Percentiles rank a stretch among this genome's conserved stretches.
These are phyloP conservation scores for Botryobasidium botryosum DNA, from an alignment of 768 basidiomycete genomes.

Conservation along the genomic window DNA sequence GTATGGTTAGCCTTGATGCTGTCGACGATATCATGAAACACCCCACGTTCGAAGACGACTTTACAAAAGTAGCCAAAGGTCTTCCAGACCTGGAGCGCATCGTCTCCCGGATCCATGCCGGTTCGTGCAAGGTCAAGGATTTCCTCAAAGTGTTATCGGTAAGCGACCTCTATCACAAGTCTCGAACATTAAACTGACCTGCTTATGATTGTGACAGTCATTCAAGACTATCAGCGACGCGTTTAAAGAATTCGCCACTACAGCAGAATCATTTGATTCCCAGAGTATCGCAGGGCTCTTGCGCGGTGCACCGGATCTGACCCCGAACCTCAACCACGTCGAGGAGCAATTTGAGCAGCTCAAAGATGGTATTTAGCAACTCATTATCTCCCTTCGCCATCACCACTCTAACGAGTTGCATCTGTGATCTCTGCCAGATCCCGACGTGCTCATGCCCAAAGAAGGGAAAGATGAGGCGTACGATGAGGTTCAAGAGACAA, in stretches of 20 bases:
- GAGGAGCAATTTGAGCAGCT: conserved; percentile 49
- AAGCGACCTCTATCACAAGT: conserved; percentile 16
- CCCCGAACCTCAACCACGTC: conserved; percentile 52
- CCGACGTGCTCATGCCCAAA: conserved; percentile 57
- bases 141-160: conserved; percentile 74
- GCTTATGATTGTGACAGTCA: conserved; percentile 27
- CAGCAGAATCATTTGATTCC: conserved; percentile 59
- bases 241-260: conserved; percentile 40
- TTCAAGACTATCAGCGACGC: conserved; percentile 62
- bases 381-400: background rate
- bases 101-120: conserved; percentile 88
- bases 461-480: conserved; percentile 78
- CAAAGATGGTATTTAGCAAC: conserved; percentile 36
- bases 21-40: conserved; percentile 80
- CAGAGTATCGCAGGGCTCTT: conserved; percentile 59
- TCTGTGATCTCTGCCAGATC: conserved; percentile 24
- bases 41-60: conserved; percentile 56
- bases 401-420: background rate
- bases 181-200: background rate
- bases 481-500: conserved; percentile 59
- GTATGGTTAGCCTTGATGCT: conserved; percentile 65
- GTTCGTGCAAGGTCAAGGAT: conserved; percentile 70
- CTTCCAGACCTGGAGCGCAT: conserved; percentile 87
- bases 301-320: conserved; percentile 64
- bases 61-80: conserved; percentile 58